Evolutionary conservation across 257 asterid genomes (phyloP), one percentile per base, ranked within the genome.

Genomic region (Datura wrightii): DNA sequence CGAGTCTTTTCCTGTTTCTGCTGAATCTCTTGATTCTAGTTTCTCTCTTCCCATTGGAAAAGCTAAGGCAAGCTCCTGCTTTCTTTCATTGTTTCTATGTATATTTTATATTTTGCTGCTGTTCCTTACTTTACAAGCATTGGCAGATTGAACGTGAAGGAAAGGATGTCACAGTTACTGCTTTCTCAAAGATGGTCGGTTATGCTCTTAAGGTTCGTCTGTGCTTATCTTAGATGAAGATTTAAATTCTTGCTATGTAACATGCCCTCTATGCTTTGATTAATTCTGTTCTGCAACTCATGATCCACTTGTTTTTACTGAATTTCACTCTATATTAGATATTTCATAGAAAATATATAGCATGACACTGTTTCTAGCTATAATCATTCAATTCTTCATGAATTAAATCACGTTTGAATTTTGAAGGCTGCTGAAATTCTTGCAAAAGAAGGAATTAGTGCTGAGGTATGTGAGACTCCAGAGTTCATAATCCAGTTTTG

Each of bases 371-470:
- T 60, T 60, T 60, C 39, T 60, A 31, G 39, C 39, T 60, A 1
- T 24, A 60, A 24, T 60, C 39, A 9, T 60, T 60, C 58, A n/a
- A 44, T 67, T 54, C 76, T 5, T 44, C 52, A 65, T 62, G 69
- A 79, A 72, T 16, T 59, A n/a, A 83, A 24, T 80, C 66, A 63
- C 41, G 19, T 79, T 48, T 10, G 62, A 65, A 79, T 63, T 84
- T 7, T 50, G 8, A 88, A 94, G 98, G 98, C 98, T 85, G 97
- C 97, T 85, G 98, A 93, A 69, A 93, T 92, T 88, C 95, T 94
- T 42, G 92, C 91, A 14, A 93, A 92, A 88, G 98, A 94, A 44
- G 97, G 93, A 83, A 91, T 94, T 82, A 91, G 90, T 88, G 98
- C 94, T 50, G 98, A 94, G 98, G 98, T 94, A 89, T 80, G 39